Percentiles rank a stretch among this genome's conserved stretches.
Conservation (phyloP, 352 stramenopile genomes). For the Pythium dissimile region DNA sequence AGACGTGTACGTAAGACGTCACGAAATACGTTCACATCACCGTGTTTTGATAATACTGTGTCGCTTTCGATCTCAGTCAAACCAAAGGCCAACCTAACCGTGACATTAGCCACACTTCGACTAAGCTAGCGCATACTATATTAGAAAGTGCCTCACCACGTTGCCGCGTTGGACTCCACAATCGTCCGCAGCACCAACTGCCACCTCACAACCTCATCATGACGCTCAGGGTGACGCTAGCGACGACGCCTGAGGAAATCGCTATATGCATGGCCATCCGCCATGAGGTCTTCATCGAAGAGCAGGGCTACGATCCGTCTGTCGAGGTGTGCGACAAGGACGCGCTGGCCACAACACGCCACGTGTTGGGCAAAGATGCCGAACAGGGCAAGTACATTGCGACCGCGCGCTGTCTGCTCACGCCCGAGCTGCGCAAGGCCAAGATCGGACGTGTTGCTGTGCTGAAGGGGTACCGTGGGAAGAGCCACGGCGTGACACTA, state of each 20-base stretch:
- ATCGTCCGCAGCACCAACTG: too few relatives aligned
- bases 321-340: conserved; percentile 47
- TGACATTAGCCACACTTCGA: too few relatives aligned
- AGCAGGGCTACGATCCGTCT: conserved; percentile 38
- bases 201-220: too few relatives aligned
- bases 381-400: conserved; percentile 52
- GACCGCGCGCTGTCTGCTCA: conserved; percentile 41
- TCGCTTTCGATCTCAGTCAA: too few relatives aligned
- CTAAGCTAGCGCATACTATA: too few relatives aligned
- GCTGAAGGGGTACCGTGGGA: conserved; percentile 50
- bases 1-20: too few relatives aligned
- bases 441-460: conserved; percentile 59
- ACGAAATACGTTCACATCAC: too few relatives aligned
- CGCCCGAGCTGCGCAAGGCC: conserved; percentile 27
- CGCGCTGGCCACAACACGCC: conserved; percentile 34
- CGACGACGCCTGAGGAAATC: conserved; percentile 36
- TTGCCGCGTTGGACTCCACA: too few relatives aligned
- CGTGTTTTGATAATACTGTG: too few relatives aligned
- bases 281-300: conserved; percentile 48
- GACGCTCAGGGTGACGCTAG: conserved; percentile 13
- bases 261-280: conserved; percentile 42
- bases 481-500: conserved; percentile 40
- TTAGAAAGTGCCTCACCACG: too few relatives aligned
- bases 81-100: too few relatives aligned
- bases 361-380: conserved; percentile 54